Percentiles rank a stretch among this genome's conserved stretches.
Conservation (phyloP, 176 grass and related monocot species). For the Alopecurus myosuroides region DNA sequence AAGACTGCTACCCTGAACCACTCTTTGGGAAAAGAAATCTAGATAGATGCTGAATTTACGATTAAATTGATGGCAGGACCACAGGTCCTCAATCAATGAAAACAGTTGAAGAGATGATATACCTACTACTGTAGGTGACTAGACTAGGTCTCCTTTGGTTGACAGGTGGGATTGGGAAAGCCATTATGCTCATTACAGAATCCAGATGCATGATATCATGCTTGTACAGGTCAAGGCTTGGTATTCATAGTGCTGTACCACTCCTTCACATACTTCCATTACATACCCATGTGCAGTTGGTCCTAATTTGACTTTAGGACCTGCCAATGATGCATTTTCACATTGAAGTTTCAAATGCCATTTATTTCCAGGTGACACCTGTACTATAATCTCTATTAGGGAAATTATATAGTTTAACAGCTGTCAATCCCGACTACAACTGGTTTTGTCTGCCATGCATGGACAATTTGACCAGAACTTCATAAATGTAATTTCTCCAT, state of each 20-base stretch:
- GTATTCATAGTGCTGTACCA: constrained; percentile 5
- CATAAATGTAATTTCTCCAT: background rate
- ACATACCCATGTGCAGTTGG: background rate
- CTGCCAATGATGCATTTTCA: background rate
- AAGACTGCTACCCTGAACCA: background rate
- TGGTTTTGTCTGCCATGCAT: background rate
- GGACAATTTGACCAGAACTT: background rate
- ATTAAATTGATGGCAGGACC: background rate
- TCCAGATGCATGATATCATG: constrained; percentile 5
- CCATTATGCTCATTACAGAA: background rate
- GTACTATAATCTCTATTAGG: background rate
- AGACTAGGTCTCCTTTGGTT: background rate
- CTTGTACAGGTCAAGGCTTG: background rate
- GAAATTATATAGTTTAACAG: background rate
- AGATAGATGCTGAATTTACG: background rate
- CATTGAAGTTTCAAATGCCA: background rate
- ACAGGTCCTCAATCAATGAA: background rate
- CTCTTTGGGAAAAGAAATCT: background rate
- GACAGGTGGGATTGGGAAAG: background rate
- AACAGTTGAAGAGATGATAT: background rate
- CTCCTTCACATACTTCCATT: background rate
- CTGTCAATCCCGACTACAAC: too few species aligned
- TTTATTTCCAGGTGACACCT: background rate
- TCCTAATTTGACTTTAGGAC: background rate
- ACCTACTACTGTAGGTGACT: background rate